phyloP scores from a whole-genome alignment of 2,329 filamentous ascomycete species.

The Alternaria triticimaculans region DNA sequence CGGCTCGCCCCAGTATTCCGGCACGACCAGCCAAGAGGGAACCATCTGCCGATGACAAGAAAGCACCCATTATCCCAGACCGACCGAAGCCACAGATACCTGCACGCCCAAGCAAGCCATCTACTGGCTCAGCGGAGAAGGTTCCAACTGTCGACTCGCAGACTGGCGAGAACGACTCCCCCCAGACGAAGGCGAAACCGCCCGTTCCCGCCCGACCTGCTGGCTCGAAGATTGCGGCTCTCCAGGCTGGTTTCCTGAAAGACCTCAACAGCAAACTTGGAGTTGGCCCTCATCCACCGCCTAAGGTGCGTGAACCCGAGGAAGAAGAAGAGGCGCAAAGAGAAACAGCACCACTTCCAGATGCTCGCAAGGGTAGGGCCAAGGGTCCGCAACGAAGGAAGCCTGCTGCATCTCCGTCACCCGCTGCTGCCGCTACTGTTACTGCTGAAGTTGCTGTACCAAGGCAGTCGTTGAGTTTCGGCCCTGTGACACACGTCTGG shows the following conservation, averaged over 20 bases:
- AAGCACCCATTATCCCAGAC: slow-evolving; percentile 61
- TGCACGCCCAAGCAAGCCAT: slow-evolving; percentile 62
- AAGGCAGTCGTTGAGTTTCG: slow-evolving; percentile 33
- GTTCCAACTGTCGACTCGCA: slow-evolving; percentile 33
- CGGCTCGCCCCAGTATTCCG: slow-evolving; percentile 40
- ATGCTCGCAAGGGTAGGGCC: slow-evolving; percentile 89
- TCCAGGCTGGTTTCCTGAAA: slow-evolving; percentile 91
- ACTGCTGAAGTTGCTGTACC: slow-evolving; percentile 47
- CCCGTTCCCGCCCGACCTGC: slow-evolving; percentile 78
- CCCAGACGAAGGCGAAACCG: slow-evolving; percentile 75
- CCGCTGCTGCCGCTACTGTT: slow-evolving; percentile 54
- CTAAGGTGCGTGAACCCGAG: slow-evolving; percentile 76
- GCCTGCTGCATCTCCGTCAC: slow-evolving; percentile 68
- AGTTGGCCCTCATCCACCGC: slow-evolving; percentile 77
- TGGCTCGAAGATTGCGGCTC: slow-evolving; percentile 85
- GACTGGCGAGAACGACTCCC: slow-evolving; percentile 43
- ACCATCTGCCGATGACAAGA: slow-evolving; percentile 59
- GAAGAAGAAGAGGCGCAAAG: slow-evolving; percentile 61
- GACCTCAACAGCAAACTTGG: slow-evolving; percentile 90
- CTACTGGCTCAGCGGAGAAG: slow-evolving; percentile 52
- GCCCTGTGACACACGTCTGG: slow-evolving; percentile 42
- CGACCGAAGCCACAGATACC: slow-evolving; percentile 70
- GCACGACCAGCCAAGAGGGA: slow-evolving; percentile 46
- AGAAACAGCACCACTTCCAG: slow-evolving; percentile 77
- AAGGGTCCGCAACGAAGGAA: slow-evolving; percentile 83